Base-by-base conservation (phyloP, 129 eudicot genomes). In the Flaveria trinervia region DNA sequence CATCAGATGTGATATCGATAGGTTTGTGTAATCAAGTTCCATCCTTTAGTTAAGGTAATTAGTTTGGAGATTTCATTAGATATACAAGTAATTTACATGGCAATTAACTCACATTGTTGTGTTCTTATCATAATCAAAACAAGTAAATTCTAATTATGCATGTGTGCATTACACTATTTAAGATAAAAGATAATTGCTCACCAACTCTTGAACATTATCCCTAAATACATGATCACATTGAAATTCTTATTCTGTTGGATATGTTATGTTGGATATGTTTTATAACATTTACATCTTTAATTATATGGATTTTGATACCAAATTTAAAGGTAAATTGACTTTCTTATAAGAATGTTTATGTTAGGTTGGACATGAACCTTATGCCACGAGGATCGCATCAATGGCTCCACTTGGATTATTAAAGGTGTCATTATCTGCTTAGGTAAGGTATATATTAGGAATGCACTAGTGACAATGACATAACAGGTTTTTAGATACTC, bases 311-410 rank as follows among this genome's bases (percentile, higher is more conserved):
- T 61, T 28, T 17, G 16, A 50, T 50, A 20, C 62, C 59, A 65
- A 65, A 75, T n/a, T 9, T 5, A 22, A 59, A 71, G 59, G 36
- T 25, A 70, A 20, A 52, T 80, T 62, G 61, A 73, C 72, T 73
- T 55, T 51, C 26, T 51, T 15, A 30, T 46, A 75, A 81, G 77
- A 81, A 60, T 76, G 77, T 76, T 81, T 76, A 50, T 70, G 73
- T 60, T 43, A 54, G 68, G 39, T 50, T 70, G 81, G 77, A 43
- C 81, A 81, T 77, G 67, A 74, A 70, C 56, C 41, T 69, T 76
- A 75, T 75, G 69, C 76, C 79, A 80, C 75, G n/a, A 76, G 68
- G 83, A 81, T 80, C 85, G 85, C 88, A 84, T 84, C 80, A 77
- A 71, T 68, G 56, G 64, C 73, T 65, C 87, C 79, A 80, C 82